phyloP scores from a whole-genome alignment of 768 basidiomycete species.

The Hypholoma fasciculare region DNA sequence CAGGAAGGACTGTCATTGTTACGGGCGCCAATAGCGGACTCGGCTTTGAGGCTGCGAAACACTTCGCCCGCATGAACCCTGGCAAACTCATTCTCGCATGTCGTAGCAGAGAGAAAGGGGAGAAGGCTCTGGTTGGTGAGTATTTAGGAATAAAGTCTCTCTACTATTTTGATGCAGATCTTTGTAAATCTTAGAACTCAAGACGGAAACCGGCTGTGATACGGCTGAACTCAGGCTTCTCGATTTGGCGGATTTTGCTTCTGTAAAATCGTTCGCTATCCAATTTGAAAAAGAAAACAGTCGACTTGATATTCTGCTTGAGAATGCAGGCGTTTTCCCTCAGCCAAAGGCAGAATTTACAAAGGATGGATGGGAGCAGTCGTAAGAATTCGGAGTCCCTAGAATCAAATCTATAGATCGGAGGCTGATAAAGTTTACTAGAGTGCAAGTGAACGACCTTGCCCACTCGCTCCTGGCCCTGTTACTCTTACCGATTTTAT shows the following conservation, averaged over 20 bases:
- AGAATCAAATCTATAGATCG: neutral
- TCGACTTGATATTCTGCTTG: constrained; percentile 36
- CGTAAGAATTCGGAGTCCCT: constrained; percentile 22
- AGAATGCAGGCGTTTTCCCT: constrained; percentile 15
- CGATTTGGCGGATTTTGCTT: constrained; percentile 42
- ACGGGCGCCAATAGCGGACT: constrained; percentile 3
- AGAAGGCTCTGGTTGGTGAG: neutral
- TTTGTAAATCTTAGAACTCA: constrained; percentile 20
- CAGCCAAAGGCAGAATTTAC: constrained; percentile 15
- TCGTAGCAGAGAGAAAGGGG: neutral
- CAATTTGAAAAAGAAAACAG: constrained; percentile 30
- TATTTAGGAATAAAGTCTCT: neutral
- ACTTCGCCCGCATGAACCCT: neutral
- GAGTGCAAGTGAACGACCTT: constrained; percentile 49
- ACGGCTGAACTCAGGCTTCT: constrained; percentile 38
- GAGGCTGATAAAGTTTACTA: constrained; percentile 14
- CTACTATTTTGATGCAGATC: too few relatives aligned
- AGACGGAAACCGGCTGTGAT: constrained; percentile 31
- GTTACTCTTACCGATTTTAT: constrained; percentile 42
- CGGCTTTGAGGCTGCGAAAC: constrained; percentile 4
- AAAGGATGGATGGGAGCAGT: constrained; percentile 39
- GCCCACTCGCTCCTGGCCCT: constrained; percentile 39
- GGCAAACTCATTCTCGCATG: constrained; percentile 6
- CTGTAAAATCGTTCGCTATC: constrained; percentile 39
- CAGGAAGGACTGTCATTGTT: neutral